phyloP scores from a whole-genome alignment of 345 rosid species.

The Passiflora organensis region DNA sequence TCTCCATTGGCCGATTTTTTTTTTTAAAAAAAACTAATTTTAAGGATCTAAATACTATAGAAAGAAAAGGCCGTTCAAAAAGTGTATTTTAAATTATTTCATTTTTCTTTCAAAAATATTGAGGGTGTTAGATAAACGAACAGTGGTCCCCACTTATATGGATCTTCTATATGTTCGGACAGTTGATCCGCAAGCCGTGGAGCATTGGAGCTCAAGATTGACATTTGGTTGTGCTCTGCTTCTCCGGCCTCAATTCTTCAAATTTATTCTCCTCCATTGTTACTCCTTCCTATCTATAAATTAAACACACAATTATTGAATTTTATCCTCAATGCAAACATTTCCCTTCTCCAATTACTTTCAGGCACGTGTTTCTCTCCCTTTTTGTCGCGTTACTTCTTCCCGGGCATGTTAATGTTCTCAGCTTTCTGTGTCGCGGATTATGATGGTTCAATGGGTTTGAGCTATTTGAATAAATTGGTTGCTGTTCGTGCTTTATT shows the following conservation, averaged over 20 bases:
- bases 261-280: too few relatives aligned
- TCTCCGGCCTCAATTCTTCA: not conserved
- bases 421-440: not conserved
- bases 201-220: not conserved
- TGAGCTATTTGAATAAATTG: constrained; percentile 3
- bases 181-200: constrained; percentile 3
- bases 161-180: constrained; percentile 1
- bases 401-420: not conserved
- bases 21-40: too few relatives aligned
- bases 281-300: not conserved
- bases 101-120: too few relatives aligned
- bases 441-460: not conserved
- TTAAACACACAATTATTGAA: not conserved
- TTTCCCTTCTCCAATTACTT: not conserved
- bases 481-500: not conserved
- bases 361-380: constrained; percentile 10
- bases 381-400: not conserved
- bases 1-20: too few relatives aligned
- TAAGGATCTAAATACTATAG: too few relatives aligned
- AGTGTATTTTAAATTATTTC: too few relatives aligned
- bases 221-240: not conserved
- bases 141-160: not conserved
- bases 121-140: not conserved
- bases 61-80: too few relatives aligned
- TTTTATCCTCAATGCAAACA: not conserved